phyloP scores from a whole-genome alignment of 169 alveolate genomes.

The Eimeria tenella region DNA sequence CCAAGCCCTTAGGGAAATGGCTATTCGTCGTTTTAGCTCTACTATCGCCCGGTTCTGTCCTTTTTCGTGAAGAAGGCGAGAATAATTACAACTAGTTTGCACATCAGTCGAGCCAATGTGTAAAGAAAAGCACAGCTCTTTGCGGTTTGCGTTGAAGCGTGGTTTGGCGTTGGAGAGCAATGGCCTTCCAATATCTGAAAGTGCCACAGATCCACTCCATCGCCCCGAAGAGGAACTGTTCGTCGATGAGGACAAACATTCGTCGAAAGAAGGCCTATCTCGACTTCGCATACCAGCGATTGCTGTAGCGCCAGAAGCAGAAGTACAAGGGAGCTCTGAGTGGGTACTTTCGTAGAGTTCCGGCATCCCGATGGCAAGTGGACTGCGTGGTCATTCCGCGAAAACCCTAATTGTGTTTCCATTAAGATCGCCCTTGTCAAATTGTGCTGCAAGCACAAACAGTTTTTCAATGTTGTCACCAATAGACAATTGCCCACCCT shows the following conservation, averaged over 20 bases:
- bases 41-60: not conserved
- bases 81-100: slow-evolving; percentile 10
- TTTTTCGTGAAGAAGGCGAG: not conserved
- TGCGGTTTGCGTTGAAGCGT: slow-evolving; percentile 7
- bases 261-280: slow-evolving; percentile 39
- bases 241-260: not conserved
- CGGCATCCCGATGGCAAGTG: not conserved
- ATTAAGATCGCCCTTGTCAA: slow-evolving; percentile 78
- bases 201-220: not conserved
- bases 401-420: slow-evolving; percentile 80
- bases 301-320: not conserved
- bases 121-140: not conserved
- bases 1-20: not conserved
- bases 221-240: slow-evolving; percentile 14
- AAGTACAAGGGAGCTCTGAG: not conserved
- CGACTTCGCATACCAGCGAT: slow-evolving; percentile 23
- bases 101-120: not conserved
- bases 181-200: slow-evolving; percentile 1
- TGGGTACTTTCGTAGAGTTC: not conserved
- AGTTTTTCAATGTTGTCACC: slow-evolving; percentile 34
- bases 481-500: slow-evolving; percentile 37
- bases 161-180: not conserved
- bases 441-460: slow-evolving; percentile 72
- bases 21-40: not conserved
- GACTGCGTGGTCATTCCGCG: slow-evolving; percentile 59